Base-by-base conservation (phyloP, 352 stramenopile species). In the Globisporangium sylvaticum region DNA sequence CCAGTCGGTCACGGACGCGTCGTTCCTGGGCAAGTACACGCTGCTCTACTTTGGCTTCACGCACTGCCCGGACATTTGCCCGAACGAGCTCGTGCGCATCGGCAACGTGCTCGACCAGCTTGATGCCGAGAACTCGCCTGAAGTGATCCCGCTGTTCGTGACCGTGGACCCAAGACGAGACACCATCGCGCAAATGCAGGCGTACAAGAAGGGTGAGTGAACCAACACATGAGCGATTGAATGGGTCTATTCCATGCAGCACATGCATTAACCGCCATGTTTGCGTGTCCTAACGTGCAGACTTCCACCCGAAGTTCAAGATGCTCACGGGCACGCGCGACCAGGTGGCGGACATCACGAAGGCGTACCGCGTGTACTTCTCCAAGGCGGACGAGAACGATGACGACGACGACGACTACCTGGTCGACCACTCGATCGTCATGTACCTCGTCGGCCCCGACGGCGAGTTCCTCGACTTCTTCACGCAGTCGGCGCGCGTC, bases 31-130 rank as follows among this genome's bases (percentile, higher is more conserved):
- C 68, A 95, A 99, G 73, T 98, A 97, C 82, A 89, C 94, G 64
- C 81, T 99, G 48, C 79, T 99, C 25, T 99, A 99, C 89, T 99
- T 99, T 89, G 98, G 98, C 69, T 99, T 99, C 84, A 98, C 97
- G 65, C 93, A 98, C 71, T 99, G 97, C 79, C 98, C 98, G 4
- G 97, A 99, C 77, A 99, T 99, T 75, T 99, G 98, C 70, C 97
- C 98, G 15, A 98, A 98, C 32, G 97, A 99, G 83, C 94, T 99
- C 68, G 92, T 99, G 60, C 99, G 99, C 72, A 92, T 99, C 27
- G 96, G 93, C 15, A 87, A 97, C 64, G 92, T 99, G 42, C 88
- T 99, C 62, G 93, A 98, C 76, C 90, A 87, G 67, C 76, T 99
- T 8, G 72, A 71, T 48, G 88, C 95, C 44, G 68, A 73, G 71